phyloP scores from a whole-genome alignment of 345 rosid species.

The Cardamine occulta region DNA sequence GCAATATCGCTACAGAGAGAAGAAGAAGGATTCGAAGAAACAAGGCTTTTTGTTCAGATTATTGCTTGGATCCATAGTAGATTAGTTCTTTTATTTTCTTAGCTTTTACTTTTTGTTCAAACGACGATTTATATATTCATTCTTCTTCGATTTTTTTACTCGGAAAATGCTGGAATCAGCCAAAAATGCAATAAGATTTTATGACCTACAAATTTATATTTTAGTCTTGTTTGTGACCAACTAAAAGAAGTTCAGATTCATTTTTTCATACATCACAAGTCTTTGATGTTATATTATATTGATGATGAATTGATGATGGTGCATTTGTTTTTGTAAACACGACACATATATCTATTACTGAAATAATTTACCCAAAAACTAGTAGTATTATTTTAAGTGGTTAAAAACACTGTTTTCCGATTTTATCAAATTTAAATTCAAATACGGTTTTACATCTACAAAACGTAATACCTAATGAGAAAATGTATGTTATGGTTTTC shows the following conservation, averaged over 20 bases:
- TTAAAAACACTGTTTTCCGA: not conserved
- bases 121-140: constrained; percentile 12
- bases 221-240: constrained; percentile 11
- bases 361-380: not conserved
- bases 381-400: not conserved
- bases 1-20: constrained; percentile 37
- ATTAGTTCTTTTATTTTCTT: constrained; percentile 27
- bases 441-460: not conserved
- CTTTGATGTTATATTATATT: not conserved
- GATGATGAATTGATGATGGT: constrained; percentile 2
- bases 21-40: constrained; percentile 38
- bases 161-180: not conserved
- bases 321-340: not conserved
- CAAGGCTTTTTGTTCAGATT: constrained; percentile 40
- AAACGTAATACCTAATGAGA: not conserved
- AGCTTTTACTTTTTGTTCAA: not conserved
- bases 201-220: constrained; percentile 13
- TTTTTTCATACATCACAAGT: not conserved
- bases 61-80: constrained; percentile 43
- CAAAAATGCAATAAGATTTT: not conserved
- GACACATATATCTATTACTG: not conserved
- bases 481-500: not conserved
- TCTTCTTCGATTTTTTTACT: not conserved
- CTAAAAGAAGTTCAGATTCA: not conserved
- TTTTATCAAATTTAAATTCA: not conserved